Evolutionary conservation across 2,329 filamentous ascomycete species (phyloP).

Genomic region (Trichoderma sp.): DNA sequence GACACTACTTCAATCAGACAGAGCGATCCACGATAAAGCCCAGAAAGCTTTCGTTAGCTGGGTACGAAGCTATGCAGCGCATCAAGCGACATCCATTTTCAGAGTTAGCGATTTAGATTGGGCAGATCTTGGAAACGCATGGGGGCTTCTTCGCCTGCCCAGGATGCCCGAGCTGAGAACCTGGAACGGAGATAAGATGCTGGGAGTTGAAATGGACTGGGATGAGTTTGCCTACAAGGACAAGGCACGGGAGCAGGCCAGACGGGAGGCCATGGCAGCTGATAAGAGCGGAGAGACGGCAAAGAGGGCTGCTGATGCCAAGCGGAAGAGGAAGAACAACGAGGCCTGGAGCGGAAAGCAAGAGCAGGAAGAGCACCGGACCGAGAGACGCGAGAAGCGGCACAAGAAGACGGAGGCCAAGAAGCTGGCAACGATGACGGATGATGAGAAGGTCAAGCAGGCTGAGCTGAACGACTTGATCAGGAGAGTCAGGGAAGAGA

Average conservation of each 20-base stretch:
- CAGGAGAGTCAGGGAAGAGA: conserved; percentile 61
- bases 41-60: conserved; percentile 92
- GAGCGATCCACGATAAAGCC: conserved; percentile 77
- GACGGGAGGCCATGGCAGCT: conserved; percentile 58
- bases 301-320: conserved; percentile 45
- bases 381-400: conserved; percentile 64
- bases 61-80: conserved; percentile 88
- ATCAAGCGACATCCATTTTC: conserved; percentile 91
- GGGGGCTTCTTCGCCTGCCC: conserved; percentile 83
- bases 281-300: conserved; percentile 44
- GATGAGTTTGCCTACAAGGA: conserved; percentile 71
- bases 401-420: conserved; percentile 65
- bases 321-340: conserved; percentile 62
- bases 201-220: conserved; percentile 67
- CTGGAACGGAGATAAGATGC: conserved; percentile 67
- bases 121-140: conserved; percentile 76
- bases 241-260: conserved; percentile 66
- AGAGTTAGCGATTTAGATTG: conserved; percentile 79
- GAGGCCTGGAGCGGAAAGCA: conserved; percentile 73
- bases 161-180: conserved; percentile 88
- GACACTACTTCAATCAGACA: conserved; percentile 52
- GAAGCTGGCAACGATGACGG: conserved; percentile 65
- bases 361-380: conserved; percentile 64
- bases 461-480: conserved; percentile 66
- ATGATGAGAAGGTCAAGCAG: conserved; percentile 65